Evolutionary conservation across 1,284 basidiomycete genomes (phyloP), one percentile per base, ranked within the genome.

Genomic region (Leccinum fuscescens): DNA sequence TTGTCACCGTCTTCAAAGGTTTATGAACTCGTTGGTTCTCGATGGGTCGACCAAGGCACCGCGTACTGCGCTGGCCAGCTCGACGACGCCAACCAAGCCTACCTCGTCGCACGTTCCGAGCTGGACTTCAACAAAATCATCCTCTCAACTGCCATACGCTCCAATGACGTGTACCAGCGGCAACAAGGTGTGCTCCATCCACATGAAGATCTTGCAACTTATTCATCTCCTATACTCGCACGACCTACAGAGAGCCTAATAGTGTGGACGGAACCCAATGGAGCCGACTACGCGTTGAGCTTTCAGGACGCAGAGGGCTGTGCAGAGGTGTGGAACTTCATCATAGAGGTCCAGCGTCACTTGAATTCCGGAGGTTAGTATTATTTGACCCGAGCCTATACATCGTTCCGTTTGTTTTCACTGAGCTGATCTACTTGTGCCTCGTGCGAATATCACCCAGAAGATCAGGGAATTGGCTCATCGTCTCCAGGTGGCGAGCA

Each of bases 251-350:
- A 98, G 66, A 99, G 97, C 2, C 83, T 99, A 51, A 98, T 99
- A 64, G 96, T 99, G 12, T 99, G 96, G 96, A 99, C 96, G 1
- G 96, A 98, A 73, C 93, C 92, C 0, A 90, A 94, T 65, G 93
- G 94, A 24, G 87, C 90, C 24, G 96, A 99, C 76, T 96, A 97
- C 75, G 97, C 97, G 3, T 81, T 99, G 55, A 97, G 94, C 66
- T 99, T 99, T 70, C 96, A 98, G 72, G 96, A 98, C 70, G 86
- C 93, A 0, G 93, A 96, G 64, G 97, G 96, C 35, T 99, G 96
- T 70, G 83, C 89, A 52, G 96, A 98, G 78, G 93, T 99, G 54
- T 99, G 96, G 96, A 91, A 91, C 69, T 99, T 99, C 75, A 94
- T 99, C 68, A 81, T 86, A 64, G 94, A 98, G 69, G 94, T 98